phyloP scores from a whole-genome alignment of 192 early-diverging fungal species.

The Backusella australiensis region DNA sequence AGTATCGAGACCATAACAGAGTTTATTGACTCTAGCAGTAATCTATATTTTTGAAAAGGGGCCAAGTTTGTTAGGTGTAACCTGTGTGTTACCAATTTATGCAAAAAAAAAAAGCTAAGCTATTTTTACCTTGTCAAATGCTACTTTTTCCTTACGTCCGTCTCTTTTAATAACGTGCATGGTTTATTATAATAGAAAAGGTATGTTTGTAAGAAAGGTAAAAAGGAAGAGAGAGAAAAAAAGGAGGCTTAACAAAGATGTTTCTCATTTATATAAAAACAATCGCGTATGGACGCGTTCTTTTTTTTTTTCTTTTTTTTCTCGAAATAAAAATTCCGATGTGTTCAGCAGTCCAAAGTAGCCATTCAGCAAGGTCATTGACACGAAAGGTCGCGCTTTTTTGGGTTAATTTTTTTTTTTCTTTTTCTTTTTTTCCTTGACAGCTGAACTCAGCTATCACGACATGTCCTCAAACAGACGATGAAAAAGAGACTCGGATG shows the following conservation, averaged over 20 bases:
- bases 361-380: not conserved
- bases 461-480: no score
- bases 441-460: not conserved
- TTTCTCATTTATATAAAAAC: not conserved
- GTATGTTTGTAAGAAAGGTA: not conserved
- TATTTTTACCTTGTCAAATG: conserved; percentile 86
- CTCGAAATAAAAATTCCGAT: not conserved
- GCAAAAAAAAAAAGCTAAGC: not conserved
- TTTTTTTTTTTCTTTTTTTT: not conserved
- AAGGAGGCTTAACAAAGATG: not conserved
- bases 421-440: not conserved
- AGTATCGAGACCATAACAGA: conserved; percentile 93
- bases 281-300: not conserved
- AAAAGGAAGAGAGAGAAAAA: not conserved
- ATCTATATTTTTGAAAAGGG: conserved; percentile 39
- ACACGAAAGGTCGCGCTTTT: not conserved
- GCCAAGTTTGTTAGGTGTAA: not conserved
- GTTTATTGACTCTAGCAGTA: conserved; percentile 91
- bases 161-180: conserved; percentile 42
- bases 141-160: conserved; percentile 87
- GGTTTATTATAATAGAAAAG: not conserved
- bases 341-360: not conserved
- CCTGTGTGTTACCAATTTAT: not conserved
- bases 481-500: no score
- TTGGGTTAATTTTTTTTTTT: not conserved